Base-by-base conservation (phyloP, 306 rosid genomes). In the Geum urbanum region DNA sequence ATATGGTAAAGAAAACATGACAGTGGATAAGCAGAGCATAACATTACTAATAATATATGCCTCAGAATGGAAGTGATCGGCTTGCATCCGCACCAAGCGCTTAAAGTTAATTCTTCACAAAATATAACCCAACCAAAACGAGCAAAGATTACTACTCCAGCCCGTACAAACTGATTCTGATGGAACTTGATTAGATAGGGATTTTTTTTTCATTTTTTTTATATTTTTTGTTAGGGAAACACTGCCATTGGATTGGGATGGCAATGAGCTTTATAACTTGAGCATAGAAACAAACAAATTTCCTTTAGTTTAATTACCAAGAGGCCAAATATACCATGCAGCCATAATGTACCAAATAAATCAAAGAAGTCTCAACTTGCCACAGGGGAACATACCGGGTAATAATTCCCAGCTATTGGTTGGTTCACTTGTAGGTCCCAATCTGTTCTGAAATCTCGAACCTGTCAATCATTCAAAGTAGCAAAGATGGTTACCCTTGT, bases 321-420 rank as follows among this genome's bases (percentile, higher is more conserved):
- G 22, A 46, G 43, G 55, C 56, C 57, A 63, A 48, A 18, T 50
- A 18, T 8, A 24, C n/a, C 43, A 19, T 18, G 2, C 14, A 60
- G 41, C 60, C 53, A 57, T 20, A 22, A 67, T 6, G 9, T 18
- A 16, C 44, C 8, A 55, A 47, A 32, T 16, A 37, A n/a, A 59
- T 43, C 44, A 59, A 67, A 44, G 9, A 67, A 51, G 56, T 57
- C 53, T 63, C 68, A 16, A 45, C 15, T n/a, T 70, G 63, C 51
- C 45, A 61, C 9, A 27, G 47, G 60, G 63, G 32, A 54, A 55
- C 67, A 61, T 73, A 78, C 82, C 41, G 78, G 82, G 41, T 78
- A 78, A 64, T 78, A 78, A 55, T 78, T 78, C 63, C 82, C 82
- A 20, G 82, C 52, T 32, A 78, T 61, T 37, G 82, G 82, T 45